Percentiles rank a stretch among this genome's conserved stretches.
phyloP scores from a whole-genome alignment of 148 eudicot species.

The Beta vulgaris region DNA sequence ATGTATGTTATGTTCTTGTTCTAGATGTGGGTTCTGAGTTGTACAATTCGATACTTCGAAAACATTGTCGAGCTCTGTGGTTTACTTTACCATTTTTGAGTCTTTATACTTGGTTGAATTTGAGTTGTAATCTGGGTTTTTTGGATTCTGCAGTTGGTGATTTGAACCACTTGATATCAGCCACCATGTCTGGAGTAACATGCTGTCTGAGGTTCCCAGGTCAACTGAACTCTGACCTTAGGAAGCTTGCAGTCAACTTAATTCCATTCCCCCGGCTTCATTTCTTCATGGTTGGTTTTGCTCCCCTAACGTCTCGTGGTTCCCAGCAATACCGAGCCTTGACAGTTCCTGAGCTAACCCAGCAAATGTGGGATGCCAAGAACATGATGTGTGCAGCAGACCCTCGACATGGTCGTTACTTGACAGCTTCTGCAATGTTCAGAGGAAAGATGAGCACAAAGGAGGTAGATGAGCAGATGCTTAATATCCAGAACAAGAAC shows the following conservation, averaged over 20 bases:
- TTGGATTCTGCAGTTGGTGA: slow-evolving; percentile 53
- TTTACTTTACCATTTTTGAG: background rate
- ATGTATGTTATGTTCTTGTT: no score
- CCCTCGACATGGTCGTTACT: slow-evolving; percentile 73
- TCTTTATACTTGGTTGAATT: background rate
- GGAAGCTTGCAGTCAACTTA: slow-evolving; percentile 67
- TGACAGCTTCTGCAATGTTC: slow-evolving; percentile 81
- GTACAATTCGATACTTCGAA: no score
- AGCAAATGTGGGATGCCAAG: slow-evolving; percentile 87
- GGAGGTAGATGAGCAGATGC: slow-evolving; percentile 86
- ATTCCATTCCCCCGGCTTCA: slow-evolving; percentile 76
- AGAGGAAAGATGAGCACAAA: slow-evolving; percentile 89
- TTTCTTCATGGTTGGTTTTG: slow-evolving; percentile 84
- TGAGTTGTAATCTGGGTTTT: background rate
- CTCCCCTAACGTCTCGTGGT: slow-evolving; percentile 70
- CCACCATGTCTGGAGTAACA: slow-evolving; percentile 78
- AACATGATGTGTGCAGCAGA: slow-evolving; percentile 96
- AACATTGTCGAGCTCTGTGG: no score
- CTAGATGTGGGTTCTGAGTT: background rate
- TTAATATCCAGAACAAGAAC: slow-evolving; percentile 80
- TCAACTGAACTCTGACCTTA: slow-evolving; percentile 68
- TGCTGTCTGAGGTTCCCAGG: slow-evolving; percentile 72
- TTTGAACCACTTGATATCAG: slow-evolving; percentile 66
- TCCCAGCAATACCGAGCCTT: slow-evolving; percentile 61
- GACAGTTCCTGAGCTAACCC: slow-evolving; percentile 71